Percentiles rank a stretch among this genome's conserved stretches.
Evolutionary conservation across 495 filamentous ascomycete species (phyloP).

Genomic region (Podospora australis): DNA sequence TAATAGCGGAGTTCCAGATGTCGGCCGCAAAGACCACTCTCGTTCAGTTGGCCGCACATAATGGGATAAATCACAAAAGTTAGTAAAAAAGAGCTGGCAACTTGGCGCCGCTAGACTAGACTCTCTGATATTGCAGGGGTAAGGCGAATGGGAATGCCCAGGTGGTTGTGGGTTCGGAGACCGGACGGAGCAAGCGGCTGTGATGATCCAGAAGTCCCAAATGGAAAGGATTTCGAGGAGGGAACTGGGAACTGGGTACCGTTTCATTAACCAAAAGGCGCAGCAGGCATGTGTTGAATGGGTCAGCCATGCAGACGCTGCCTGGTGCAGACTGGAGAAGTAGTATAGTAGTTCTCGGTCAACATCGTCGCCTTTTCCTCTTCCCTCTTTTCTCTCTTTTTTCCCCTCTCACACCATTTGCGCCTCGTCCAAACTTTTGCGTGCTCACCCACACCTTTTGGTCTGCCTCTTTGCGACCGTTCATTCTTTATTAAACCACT

Average conservation of each 20-base stretch:
- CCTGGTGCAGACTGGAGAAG: neutral
- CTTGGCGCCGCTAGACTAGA: too few species aligned
- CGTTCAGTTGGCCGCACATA: too few species aligned
- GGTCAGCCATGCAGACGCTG: too few species aligned
- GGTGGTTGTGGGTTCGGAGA: neutral
- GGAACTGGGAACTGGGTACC: neutral
- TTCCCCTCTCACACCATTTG: constrained; percentile 12
- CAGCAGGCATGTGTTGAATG: too few species aligned
- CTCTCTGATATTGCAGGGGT: too few species aligned
- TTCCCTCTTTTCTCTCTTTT: constrained; percentile 8
- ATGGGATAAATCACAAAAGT: too few species aligned
- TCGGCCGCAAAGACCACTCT: too few species aligned
- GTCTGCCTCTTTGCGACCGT: constrained; percentile 4
- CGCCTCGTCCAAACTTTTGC: constrained; percentile 2
- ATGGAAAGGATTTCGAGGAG: neutral
- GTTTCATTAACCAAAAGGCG: constrained; percentile 1
- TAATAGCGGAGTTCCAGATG: too few species aligned
- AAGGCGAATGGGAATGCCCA: too few species aligned
- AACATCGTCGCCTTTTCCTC: constrained; percentile 1
- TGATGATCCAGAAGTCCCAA: too few species aligned
- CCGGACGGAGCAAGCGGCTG: neutral
- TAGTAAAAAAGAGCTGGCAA: too few species aligned
- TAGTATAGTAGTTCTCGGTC: neutral
- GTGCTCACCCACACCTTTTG: neutral
- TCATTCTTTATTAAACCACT: constrained; percentile 3